phyloP scores from a whole-genome alignment of 805 yeast genomes.

The Metschnikowia lochheadii region DNA sequence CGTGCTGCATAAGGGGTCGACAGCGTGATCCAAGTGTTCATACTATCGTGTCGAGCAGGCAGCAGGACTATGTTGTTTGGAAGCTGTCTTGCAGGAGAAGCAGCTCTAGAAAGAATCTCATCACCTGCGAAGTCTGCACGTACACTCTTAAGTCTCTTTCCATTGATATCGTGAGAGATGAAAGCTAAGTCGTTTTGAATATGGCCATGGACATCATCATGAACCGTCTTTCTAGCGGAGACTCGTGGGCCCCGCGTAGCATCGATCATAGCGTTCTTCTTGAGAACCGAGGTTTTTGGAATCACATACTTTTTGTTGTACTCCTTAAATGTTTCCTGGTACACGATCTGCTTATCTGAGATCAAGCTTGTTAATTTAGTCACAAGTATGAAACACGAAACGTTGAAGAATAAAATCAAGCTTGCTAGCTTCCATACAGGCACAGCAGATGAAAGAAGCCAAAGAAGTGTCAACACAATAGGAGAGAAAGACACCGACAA shows the following conservation, averaged over 20 bases:
- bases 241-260: slow-evolving; percentile 43
- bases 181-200: slow-evolving; percentile 36
- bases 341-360: slow-evolving; percentile 56
- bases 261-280: slow-evolving; percentile 60
- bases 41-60: background rate
- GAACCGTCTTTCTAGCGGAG: slow-evolving; percentile 23
- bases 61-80: background rate
- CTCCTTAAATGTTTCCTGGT: slow-evolving; percentile 59
- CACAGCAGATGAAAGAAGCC: slow-evolving; percentile 24
- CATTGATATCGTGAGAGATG: slow-evolving; percentile 47
- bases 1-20: slow-evolving; percentile 16
- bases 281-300: slow-evolving; percentile 49
- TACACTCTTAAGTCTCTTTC: slow-evolving; percentile 22
- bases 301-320: slow-evolving; percentile 58
- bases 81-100: slow-evolving; percentile 11
- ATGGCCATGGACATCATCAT: slow-evolving; percentile 20
- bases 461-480: slow-evolving; percentile 37
- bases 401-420: slow-evolving; percentile 29
- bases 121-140: slow-evolving; percentile 12
- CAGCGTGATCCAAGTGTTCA: slow-evolving; percentile 12
- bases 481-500: slow-evolving; percentile 60
- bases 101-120: slow-evolving; percentile 7
- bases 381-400: slow-evolving; percentile 36
- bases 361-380: slow-evolving; percentile 43
- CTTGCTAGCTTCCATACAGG: slow-evolving; percentile 31